Percentiles rank a stretch among this genome's conserved stretches.
Conservation (phyloP, 1,284 basidiomycete species). For the Sporisorium graminicola region DNA sequence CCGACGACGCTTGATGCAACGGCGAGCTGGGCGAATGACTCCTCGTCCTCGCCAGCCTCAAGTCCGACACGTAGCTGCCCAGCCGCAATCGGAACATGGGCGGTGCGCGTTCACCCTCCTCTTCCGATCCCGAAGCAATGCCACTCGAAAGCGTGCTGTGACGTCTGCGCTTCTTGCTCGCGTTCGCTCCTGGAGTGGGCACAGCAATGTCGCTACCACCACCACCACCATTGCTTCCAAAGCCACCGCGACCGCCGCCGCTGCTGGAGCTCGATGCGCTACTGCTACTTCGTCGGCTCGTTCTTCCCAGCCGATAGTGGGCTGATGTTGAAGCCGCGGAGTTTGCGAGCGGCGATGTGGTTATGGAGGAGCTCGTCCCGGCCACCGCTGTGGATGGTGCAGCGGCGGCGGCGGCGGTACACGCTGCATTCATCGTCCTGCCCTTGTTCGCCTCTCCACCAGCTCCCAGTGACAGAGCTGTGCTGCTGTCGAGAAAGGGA, state of each 20-base stretch:
- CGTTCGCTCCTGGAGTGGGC: not conserved
- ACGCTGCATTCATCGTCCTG: slow-evolving; percentile 8
- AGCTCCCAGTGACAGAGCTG: not conserved
- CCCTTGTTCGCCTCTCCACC: not conserved
- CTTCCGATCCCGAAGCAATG: slow-evolving; percentile 30
- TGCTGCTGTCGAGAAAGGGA: not conserved
- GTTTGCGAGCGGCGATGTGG: slow-evolving; percentile 4
- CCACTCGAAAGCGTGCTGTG: slow-evolving; percentile 33
- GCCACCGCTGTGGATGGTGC: not conserved
- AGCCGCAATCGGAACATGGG: slow-evolving; percentile 29
- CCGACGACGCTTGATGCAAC: not conserved
- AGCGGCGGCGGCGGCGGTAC: slow-evolving; percentile 4
- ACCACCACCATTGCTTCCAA: not conserved
- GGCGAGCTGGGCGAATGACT: slow-evolving; percentile 15
- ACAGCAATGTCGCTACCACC: not conserved
- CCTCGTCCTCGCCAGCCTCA: slow-evolving; percentile 13
- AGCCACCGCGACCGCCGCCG: not conserved
- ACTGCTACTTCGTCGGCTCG: slow-evolving; percentile 21
- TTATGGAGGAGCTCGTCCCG: not conserved
- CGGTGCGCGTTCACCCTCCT: slow-evolving; percentile 18
- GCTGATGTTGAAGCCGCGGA: slow-evolving; percentile 1
- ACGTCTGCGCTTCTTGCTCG: slow-evolving; percentile 24
- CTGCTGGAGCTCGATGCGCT: slow-evolving; percentile 9
- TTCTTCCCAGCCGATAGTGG: slow-evolving; percentile 15
- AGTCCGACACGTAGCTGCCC: slow-evolving; percentile 32